These are phyloP conservation scores for Achaetomiella virescens DNA, from an alignment of 495 filamentous ascomycete genomes.

Conservation along the genomic window DNA sequence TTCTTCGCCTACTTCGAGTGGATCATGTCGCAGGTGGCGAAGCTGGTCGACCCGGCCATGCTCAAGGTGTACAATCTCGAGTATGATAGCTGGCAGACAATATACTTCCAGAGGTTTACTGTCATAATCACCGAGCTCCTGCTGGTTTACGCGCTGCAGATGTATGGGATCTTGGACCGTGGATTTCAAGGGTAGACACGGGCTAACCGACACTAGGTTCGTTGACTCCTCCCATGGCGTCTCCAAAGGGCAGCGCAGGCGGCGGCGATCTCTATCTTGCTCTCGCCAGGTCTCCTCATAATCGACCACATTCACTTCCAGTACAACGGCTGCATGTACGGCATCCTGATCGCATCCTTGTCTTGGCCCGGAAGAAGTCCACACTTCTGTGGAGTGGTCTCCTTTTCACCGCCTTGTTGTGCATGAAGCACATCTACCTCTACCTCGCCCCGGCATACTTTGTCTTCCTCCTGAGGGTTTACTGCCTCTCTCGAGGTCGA, in stretches of 20 bases:
- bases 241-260: conserved; percentile 74
- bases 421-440: conserved; percentile 96
- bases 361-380: conserved; percentile 69
- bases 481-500: conserved; percentile 77
- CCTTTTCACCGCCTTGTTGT: conserved; percentile 76
- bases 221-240: conserved; percentile 57
- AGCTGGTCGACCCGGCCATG: conserved; percentile 72
- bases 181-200: background rate
- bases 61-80: conserved; percentile 70
- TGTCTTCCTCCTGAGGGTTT: conserved; percentile 74
- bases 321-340: conserved; percentile 96
- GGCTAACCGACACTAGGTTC: conserved; percentile 47
- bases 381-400: conserved; percentile 73
- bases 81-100: conserved; percentile 84
- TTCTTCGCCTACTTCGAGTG: conserved; percentile 98
- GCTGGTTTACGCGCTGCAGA: conserved; percentile 74
- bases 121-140: conserved; percentile 85
- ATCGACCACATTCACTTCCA: conserved; percentile 99
- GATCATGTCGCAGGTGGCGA: conserved; percentile 76
- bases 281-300: conserved; percentile 89
- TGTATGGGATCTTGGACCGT: conserved; percentile 38
- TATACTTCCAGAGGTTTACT: conserved; percentile 85
- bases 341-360: conserved; percentile 78
- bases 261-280: conserved; percentile 79
- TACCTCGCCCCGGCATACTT: conserved; percentile 97